These are phyloP conservation scores for Kodamaea sagamina DNA, from an alignment of 805 yeast species.

Conservation along the genomic window DNA sequence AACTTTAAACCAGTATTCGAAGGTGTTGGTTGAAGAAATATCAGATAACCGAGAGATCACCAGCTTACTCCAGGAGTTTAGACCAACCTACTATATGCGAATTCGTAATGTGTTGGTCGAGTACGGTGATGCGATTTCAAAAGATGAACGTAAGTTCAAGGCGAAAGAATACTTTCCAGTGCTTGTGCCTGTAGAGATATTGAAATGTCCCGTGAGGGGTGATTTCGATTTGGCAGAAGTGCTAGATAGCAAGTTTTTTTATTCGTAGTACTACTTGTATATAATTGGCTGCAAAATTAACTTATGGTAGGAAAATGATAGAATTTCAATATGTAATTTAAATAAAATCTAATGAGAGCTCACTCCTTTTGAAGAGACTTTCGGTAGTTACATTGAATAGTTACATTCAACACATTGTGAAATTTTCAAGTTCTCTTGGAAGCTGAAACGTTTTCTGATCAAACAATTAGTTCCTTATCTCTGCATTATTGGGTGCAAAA, in stretches of 20 bases:
- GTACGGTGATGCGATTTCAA: neutral
- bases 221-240: constrained; percentile 34
- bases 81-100: constrained; percentile 27
- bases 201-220: constrained; percentile 34
- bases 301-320: too few relatives aligned
- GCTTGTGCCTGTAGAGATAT: constrained; percentile 32
- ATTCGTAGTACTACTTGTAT: constrained; percentile 25
- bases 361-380: too few relatives aligned
- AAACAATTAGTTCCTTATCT: too few relatives aligned
- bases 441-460: too few relatives aligned
- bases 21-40: constrained; percentile 2
- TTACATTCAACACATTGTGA: too few relatives aligned
- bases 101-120: constrained; percentile 10
- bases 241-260: constrained; percentile 36
- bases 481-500: too few relatives aligned
- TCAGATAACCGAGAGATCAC: constrained; percentile 1
- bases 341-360: too few relatives aligned
- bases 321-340: too few relatives aligned
- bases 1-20: neutral
- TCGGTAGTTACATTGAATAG: too few relatives aligned
- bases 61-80: constrained; percentile 19
- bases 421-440: too few relatives aligned
- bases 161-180: constrained; percentile 18
- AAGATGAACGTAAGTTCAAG: constrained; percentile 6
- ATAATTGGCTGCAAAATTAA: too few relatives aligned